Base-by-base conservation (phyloP, 495 filamentous ascomycete genomes). In the Niebla homalea region DNA sequence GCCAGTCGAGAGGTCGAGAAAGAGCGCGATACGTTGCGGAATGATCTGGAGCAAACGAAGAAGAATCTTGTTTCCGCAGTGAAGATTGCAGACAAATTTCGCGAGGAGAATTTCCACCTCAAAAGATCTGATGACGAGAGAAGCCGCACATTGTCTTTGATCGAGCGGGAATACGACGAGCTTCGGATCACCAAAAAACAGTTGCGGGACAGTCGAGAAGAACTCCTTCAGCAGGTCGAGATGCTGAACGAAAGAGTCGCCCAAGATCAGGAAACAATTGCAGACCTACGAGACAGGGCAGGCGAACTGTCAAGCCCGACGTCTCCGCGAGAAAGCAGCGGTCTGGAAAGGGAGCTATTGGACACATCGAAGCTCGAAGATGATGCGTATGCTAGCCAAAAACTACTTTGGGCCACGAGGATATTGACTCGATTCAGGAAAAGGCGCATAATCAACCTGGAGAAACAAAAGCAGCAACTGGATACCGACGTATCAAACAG, bases 1-100 rank as follows among this genome's bases (percentile, higher is more conserved):
- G 75, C 79, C 32, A 82, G 79, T 53, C 76, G 83, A 53, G 76
- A 76, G 48, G 69, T 86, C 38, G 78, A 87, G 63, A 83, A 79
- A 61, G 84, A 88, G 60, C 81, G 85, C 49, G 71, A 77, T 48
- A 64, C 69, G 11, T 70, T 85, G 15, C 78, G 79, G 40, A 71
- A 81, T 47, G 67, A 80, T 51, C 72, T 81, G 40, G 73, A 80
- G 37, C 69, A 72, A 43, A 59, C 76, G 14, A 70, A 74, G 48
- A 68, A 76, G 45, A 75, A 82, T 51, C 57, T 77, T 43, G 23
- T 26, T 32, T 35, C 45, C 18, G 23, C 45, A 16, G 45, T 7
- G 12, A 76, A 76, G 55, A 70, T 77, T 41, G 71, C 74, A 10
- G 67, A 72, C 39, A 54, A 62, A 44, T 53, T 74, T 36, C 45